Percentiles rank a stretch among this genome's conserved stretches.
These are phyloP conservation scores for Aureobasidium sp. DNA, from an alignment of 2,329 filamentous ascomycete genomes.

Conservation along the genomic window DNA sequence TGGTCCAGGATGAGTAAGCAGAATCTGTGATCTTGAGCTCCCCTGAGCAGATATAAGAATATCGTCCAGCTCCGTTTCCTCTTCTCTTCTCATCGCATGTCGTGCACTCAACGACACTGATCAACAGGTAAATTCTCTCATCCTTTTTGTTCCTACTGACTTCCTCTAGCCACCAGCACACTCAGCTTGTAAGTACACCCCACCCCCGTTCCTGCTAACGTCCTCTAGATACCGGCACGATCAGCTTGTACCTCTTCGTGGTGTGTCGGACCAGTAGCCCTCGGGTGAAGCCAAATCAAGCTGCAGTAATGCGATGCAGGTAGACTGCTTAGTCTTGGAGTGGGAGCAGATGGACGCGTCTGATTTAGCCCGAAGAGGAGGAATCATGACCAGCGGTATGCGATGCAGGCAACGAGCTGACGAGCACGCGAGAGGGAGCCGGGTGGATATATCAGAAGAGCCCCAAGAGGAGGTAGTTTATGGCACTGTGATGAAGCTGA, in stretches of 20 bases:
- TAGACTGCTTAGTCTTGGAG: not conserved
- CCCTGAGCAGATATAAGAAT: not conserved
- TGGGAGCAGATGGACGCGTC: not conserved
- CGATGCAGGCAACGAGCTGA: not conserved
- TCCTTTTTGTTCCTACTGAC: no score
- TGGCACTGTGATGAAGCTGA: not conserved
- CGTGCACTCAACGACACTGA: not conserved
- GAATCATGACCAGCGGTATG: not conserved
- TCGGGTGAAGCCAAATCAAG: slow-evolving; percentile 2
- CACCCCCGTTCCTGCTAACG: not conserved
- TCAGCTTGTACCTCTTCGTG: slow-evolving; percentile 8
- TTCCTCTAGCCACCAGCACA: no score
- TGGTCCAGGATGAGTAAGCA: not conserved
- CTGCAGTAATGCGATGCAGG: slow-evolving; percentile 2
- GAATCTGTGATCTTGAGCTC: not conserved
- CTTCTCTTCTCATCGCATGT: not conserved
- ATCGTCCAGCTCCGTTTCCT: not conserved
- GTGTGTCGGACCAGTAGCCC: slow-evolving; percentile 6
- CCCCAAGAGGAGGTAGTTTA: not conserved
- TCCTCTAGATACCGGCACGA: not conserved
- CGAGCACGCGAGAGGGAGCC: not conserved
- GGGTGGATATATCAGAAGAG: not conserved
- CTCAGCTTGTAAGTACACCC: not conserved
- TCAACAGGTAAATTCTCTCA: no score
- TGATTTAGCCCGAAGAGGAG: not conserved